Conservation (phyloP, 1,284 basidiomycete species). For the Phellinidium pouzarii region DNA sequence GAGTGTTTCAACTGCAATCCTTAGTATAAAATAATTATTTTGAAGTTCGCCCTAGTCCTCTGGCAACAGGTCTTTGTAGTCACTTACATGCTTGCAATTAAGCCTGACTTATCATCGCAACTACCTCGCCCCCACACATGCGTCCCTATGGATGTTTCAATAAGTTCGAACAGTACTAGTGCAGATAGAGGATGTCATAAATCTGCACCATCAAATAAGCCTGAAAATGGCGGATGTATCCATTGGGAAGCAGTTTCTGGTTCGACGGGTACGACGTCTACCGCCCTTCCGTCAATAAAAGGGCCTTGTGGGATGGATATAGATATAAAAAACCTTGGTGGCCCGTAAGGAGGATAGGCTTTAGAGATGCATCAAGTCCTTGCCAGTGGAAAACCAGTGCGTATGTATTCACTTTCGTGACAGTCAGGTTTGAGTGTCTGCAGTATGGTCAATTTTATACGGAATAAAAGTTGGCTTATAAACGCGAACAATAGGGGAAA, state of each 20-base stretch:
- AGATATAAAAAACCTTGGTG: conserved; percentile 54
- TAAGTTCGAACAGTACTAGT: background rate
- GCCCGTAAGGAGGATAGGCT: conserved; percentile 61
- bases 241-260: conserved; percentile 32
- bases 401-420: conserved; percentile 40
- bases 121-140: conserved; percentile 60
- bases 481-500: conserved; percentile 20
- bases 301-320: background rate
- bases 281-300: background rate
- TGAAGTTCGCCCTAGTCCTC: background rate
- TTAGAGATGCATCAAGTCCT: conserved; percentile 52
- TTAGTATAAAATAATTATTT: conserved; percentile 21
- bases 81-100: conserved; percentile 50
- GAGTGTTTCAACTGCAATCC: conserved; percentile 47
- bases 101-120: conserved; percentile 55
- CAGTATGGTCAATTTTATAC: conserved; percentile 3
- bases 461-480: background rate
- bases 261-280: conserved; percentile 40
- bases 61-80: background rate
- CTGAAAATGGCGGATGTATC: conserved; percentile 39
- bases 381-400: conserved; percentile 65
- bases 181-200: conserved; percentile 1
- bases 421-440: background rate
- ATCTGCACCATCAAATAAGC: conserved; percentile 33
- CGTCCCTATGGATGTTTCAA: conserved; percentile 28